These are phyloP conservation scores for Phaeotremella skinneri DNA, from an alignment of 768 basidiomycete species.

Conservation along the genomic window DNA sequence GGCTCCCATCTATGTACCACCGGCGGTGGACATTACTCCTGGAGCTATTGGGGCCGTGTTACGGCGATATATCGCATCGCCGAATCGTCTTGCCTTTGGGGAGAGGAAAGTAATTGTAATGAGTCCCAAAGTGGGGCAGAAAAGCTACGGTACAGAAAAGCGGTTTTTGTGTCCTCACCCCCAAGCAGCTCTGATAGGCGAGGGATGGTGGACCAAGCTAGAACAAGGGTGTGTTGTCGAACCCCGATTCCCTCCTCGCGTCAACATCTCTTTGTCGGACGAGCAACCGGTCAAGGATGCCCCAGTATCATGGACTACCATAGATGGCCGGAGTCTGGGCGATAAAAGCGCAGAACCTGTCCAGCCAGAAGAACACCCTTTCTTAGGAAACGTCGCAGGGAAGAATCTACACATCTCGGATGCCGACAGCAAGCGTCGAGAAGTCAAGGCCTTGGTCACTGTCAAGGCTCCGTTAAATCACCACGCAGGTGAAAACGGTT, in stretches of 20 bases:
- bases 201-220: constrained; percentile 87
- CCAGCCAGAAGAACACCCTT: constrained; percentile 61
- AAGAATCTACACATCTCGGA: constrained; percentile 95
- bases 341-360: constrained; percentile 35
- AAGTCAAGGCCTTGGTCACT: constrained; percentile 84
- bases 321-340: constrained; percentile 80
- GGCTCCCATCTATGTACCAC: not conserved
- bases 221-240: constrained; percentile 59
- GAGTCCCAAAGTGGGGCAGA: constrained; percentile 97
- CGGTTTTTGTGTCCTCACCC: constrained; percentile 92
- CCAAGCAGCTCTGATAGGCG: constrained; percentile 88
- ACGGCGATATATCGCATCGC: constrained; percentile 71
- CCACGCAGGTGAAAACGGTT: constrained; percentile 59
- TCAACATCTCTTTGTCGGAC: constrained; percentile 87
- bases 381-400: constrained; percentile 87
- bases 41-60: constrained; percentile 15
- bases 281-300: constrained; percentile 83
- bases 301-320: constrained; percentile 80
- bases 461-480: constrained; percentile 25
- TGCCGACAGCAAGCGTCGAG: constrained; percentile 91
- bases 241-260: constrained; percentile 61
- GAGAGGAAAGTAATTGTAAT: constrained; percentile 93
- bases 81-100: constrained; percentile 82
- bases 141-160: constrained; percentile 95
- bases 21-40: not conserved